Evolutionary conservation across 2,329 filamentous ascomycete species (phyloP).

Genomic region (Pezicula carpinea): DNA sequence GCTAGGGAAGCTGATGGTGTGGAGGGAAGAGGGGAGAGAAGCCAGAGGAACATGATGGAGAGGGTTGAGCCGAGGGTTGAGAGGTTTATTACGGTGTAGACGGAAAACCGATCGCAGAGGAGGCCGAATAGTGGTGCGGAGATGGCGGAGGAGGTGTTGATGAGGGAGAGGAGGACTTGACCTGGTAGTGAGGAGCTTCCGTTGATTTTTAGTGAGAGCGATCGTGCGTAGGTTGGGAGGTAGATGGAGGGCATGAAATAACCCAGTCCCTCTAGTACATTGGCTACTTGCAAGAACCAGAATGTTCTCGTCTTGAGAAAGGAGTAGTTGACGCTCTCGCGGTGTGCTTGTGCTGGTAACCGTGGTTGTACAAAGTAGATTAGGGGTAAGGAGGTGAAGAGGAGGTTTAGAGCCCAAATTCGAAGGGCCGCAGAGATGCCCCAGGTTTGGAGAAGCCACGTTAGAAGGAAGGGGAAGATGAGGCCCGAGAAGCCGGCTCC

Average conservation of each 20-base stretch:
- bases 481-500: conserved; percentile 18
- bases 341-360: conserved; percentile 23
- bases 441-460: conserved; percentile 35
- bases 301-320: conserved; percentile 43
- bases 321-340: conserved; percentile 5
- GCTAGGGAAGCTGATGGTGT: conserved; percentile 29
- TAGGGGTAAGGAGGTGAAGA: conserved; percentile 37
- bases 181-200: conserved; percentile 32
- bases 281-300: conserved; percentile 45
- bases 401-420: conserved; percentile 30
- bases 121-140: conserved; percentile 34
- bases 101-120: conserved; percentile 37
- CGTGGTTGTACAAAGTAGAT: conserved; percentile 53
- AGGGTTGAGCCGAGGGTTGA: conserved; percentile 44
- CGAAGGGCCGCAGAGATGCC: conserved; percentile 36
- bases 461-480: conserved; percentile 33
- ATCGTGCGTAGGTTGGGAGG: conserved; percentile 43
- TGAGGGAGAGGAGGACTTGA: conserved; percentile 43
- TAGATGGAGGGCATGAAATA: conserved; percentile 53
- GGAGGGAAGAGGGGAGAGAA: conserved; percentile 12
- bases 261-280: conserved; percentile 46
- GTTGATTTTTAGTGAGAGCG: conserved; percentile 26
- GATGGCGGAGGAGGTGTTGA: conserved; percentile 43
- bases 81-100: conserved; percentile 42
- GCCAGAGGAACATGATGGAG: conserved; percentile 46